Evolutionary conservation across 2,329 filamentous ascomycete species (phyloP).

Genomic region (Penicillium sp.): DNA sequence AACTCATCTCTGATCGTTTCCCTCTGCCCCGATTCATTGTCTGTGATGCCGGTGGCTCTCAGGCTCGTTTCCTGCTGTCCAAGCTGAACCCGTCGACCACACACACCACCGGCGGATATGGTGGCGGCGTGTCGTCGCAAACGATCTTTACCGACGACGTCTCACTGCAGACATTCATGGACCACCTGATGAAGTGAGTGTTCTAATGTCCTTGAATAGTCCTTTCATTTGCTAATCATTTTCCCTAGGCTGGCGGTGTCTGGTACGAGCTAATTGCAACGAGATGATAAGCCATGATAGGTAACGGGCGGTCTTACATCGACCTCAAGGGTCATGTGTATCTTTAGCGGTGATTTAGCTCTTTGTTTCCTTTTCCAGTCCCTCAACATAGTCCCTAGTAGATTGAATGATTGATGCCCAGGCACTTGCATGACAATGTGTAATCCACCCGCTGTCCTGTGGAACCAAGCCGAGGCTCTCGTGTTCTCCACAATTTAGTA

Average conservation of each 20-base stretch:
- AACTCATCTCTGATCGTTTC: constrained; percentile 95
- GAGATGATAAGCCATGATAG: constrained; percentile 39
- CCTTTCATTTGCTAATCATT: constrained; percentile 31
- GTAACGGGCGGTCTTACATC: constrained; percentile 38
- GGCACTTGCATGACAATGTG: constrained; percentile 5
- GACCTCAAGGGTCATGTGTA: constrained; percentile 44
- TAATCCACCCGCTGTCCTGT: background rate
- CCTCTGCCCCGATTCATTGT: constrained; percentile 98
- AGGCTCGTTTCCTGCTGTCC: constrained; percentile 93
- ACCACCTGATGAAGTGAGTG: constrained; percentile 96
- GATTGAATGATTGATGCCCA: constrained; percentile 36
- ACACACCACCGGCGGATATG: constrained; percentile 90
- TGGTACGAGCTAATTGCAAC: constrained; percentile 51
- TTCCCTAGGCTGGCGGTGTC: constrained; percentile 53
- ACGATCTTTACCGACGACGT: constrained; percentile 99
- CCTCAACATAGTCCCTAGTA: constrained; percentile 37
- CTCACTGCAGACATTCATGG: constrained; percentile 98
- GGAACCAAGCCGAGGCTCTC: background rate
- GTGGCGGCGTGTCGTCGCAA: constrained; percentile 86
- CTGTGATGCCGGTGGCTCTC: constrained; percentile 96
- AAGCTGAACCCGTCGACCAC: constrained; percentile 98
- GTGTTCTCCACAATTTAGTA: background rate
- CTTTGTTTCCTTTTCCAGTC: constrained; percentile 26
- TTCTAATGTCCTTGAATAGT: background rate
- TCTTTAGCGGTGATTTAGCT: constrained; percentile 47